These are phyloP conservation scores for Cornus suecica DNA, from an alignment of 148 eudicot genomes.

Conservation along the genomic window DNA sequence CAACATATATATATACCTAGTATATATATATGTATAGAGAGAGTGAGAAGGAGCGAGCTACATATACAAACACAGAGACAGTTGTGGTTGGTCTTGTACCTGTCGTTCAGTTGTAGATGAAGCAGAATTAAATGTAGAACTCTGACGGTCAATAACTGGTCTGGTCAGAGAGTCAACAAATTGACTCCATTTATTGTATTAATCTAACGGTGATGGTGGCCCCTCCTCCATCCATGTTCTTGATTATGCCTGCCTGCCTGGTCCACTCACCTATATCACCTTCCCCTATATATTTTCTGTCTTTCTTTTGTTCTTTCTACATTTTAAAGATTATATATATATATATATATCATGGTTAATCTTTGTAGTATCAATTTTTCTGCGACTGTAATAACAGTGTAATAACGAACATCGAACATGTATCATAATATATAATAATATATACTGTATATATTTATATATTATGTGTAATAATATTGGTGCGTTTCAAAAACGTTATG, in stretches of 20 bases:
- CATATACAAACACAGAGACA: background rate
- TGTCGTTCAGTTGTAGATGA: background rate
- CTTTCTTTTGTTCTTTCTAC: background rate
- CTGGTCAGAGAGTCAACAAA: conserved; percentile 11
- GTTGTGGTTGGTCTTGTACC: background rate
- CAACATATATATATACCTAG: background rate
- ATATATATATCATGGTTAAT: too few species aligned
- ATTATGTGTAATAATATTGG: too few species aligned
- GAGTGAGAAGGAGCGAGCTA: conserved; percentile 11
- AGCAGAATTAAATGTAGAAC: background rate
- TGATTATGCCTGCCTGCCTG: background rate
- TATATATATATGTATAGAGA: conserved; percentile 1
- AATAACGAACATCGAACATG: too few species aligned
- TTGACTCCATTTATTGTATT: background rate
- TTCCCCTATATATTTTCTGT: background rate
- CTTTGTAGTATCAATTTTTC: too few species aligned
- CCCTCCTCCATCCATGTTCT: background rate
- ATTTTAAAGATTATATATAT: too few species aligned
- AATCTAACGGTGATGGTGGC: conserved; percentile 17
- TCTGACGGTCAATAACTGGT: background rate
- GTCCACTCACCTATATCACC: background rate
- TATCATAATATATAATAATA: too few species aligned
- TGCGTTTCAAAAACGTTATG: too few species aligned
- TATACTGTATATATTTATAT: too few species aligned
- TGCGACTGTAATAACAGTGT: too few species aligned